These are phyloP conservation scores for Aspergillus costaricaensis DNA, from an alignment of 2,329 filamentous ascomycete species.

Conservation along the genomic window DNA sequence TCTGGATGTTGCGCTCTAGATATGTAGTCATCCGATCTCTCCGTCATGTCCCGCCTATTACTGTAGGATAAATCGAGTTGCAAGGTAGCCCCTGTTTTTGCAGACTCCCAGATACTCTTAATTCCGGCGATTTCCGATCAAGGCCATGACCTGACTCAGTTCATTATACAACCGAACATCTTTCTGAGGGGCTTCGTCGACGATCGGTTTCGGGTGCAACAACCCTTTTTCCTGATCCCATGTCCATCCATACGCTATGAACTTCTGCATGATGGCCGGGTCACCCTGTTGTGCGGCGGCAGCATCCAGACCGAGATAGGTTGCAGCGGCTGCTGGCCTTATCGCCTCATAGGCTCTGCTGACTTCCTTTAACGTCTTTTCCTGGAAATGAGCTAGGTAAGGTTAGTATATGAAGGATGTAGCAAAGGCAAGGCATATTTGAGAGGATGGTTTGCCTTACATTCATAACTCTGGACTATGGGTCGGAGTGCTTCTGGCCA, in stretches of 20 bases:
- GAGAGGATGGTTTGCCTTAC: constrained; percentile 25
- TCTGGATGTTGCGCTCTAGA: neutral
- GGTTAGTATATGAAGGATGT: neutral
- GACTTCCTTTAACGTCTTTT: constrained; percentile 41
- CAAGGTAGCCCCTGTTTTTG: neutral
- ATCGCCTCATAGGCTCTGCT: constrained; percentile 45
- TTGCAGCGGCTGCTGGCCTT: constrained; percentile 37
- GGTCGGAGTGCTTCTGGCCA: constrained; percentile 38
- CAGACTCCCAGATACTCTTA: constrained; percentile 17
- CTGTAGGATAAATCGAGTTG: constrained; percentile 1
- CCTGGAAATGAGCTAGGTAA: constrained; percentile 38
- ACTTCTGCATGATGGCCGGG: constrained; percentile 32
- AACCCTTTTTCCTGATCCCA: constrained; percentile 40
- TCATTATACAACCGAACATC: constrained; percentile 25
- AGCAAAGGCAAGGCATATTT: neutral
- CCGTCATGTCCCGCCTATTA: neutral
- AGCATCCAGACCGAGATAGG: constrained; percentile 39
- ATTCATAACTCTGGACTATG: constrained; percentile 38
- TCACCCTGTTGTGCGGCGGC: constrained; percentile 29
- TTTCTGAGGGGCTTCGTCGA: constrained; percentile 17
- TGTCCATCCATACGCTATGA: constrained; percentile 41
- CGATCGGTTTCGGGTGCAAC: constrained; percentile 37
- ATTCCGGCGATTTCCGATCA: constrained; percentile 33
- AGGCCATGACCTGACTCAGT: constrained; percentile 36
- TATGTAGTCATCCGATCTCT: neutral